phyloP scores from a whole-genome alignment of 345 rosid species.

The Lepidium didymum region DNA sequence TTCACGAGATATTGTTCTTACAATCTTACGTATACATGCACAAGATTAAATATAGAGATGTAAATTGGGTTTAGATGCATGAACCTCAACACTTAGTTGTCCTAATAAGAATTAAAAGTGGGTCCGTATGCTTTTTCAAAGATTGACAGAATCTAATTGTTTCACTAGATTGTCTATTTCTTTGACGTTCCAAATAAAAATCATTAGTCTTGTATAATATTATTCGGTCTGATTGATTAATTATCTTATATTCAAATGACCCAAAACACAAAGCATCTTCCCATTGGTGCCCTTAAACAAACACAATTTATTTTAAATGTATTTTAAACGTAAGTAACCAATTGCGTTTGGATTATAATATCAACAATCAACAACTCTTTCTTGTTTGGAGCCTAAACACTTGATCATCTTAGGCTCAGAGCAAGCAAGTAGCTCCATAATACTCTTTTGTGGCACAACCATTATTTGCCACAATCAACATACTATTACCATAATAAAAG shows the following conservation, averaged over 20 bases:
- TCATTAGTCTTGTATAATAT: background rate
- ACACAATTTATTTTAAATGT: background rate
- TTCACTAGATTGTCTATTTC: constrained; percentile 6
- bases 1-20: background rate
- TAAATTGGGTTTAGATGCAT: constrained; percentile 12
- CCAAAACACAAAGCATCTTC: background rate
- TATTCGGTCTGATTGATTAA: constrained; percentile 2
- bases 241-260: background rate
- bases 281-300: background rate
- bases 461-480: too few species aligned
- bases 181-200: background rate
- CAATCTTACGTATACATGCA: background rate
- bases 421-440: too few species aligned
- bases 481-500: too few species aligned
- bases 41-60: background rate
- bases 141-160: constrained; percentile 24
- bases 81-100: constrained; percentile 22
- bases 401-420: too few species aligned
- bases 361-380: background rate
- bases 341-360: background rate
- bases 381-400: too few species aligned
- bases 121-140: constrained; percentile 5
- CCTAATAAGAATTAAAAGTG: constrained; percentile 2
- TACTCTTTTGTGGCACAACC: too few species aligned
- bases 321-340: background rate